Evolutionary conservation across 306 rosid genomes (phyloP), one percentile per base, ranked within the genome.

Genomic region (Sicyos edulis): DNA sequence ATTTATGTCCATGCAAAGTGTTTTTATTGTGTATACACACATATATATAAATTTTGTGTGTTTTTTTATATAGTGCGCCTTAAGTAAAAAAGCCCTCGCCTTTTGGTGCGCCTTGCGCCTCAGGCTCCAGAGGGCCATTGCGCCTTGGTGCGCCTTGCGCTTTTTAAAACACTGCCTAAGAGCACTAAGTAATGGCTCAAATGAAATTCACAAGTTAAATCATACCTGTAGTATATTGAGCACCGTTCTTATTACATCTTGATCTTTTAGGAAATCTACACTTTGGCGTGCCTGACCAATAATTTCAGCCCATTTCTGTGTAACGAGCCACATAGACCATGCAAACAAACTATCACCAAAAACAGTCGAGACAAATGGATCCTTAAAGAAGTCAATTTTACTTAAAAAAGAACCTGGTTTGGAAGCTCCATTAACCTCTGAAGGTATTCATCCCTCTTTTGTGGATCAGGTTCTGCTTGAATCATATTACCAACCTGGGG

Each of bases 281-380:
- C 91, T 86, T 80, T 85, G 81, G 75, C 92, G 96, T 2, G 99
- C 99, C 84, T 89, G 95, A 22, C 97, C 95, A 52, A 95, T 91
- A 74, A 95, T 91, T 83, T 91, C 97, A 62, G 77, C 75, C 99
- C 99, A 95, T 91, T 84, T 95, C 99, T 95, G 90, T 75, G 78
- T 20, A 66, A 45, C 17, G 13, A 75, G 21, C 52, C 14, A 57
- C 54, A 29, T 32, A 52, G 14, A 64, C 67, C 34, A 47, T 8
- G 42, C 21, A 45, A 71, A n/a, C 55, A 65, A 26, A 26, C 20
- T 8, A 55, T 58, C 37, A 40, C 12, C 13, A 55, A 55, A 19
- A 72, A 72, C 8, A 37, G 16, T 54, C 8, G 14, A 34, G 19
- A 54, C 16, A 22, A 68, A 22, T 69, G 21, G 14, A 69, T 50